Base-by-base conservation (phyloP, 2,329 filamentous ascomycete genomes). In the Bertia moriformis region DNA sequence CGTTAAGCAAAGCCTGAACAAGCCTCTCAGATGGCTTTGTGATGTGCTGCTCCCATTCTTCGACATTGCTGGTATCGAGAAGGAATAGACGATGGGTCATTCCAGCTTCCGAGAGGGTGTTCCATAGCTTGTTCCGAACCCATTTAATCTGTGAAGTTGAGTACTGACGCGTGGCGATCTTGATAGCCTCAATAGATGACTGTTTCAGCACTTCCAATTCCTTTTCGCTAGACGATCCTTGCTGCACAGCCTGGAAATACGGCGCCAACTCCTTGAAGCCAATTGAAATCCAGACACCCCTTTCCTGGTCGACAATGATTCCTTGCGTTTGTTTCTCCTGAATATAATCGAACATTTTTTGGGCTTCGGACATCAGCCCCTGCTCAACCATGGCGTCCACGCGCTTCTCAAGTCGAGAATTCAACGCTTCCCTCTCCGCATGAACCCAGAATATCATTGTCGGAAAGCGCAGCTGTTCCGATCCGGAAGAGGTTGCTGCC, bases 261-360 rank as follows among this genome's bases (percentile, higher is more conserved):
- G 73, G 67, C 41, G 83, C 71, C 52, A 96, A 82, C 52, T 98
- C 86, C 54, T 93, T 95, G 59, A 87, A 95, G 1, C 91, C 91
- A 44, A 98, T 98, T 1, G 88, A 91, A 39, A 93, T 83, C 87
- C 89, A 98, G 33, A 98, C 93, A 0, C 91, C 93, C 39, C 78
- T 76, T 1, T 73, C 83, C 46, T 75, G 69, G 51, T 96, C 86
- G 2, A 91, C 59, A 0, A 57, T 46, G 2, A 65, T 56, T 0
- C 75, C 79, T 2, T 61, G 50, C 0, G 60, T 52, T 0, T 54
- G 45, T 14, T 51, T 52, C 2, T 49, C 40, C 14, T 46, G 55
- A 3, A 59, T 51, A 37, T 64, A 62, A 1, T 58, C 47, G 43
- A 64, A 62, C 35, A 76, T 58, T 38, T 63, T 52, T 18, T 53